Percentiles rank a stretch among this genome's conserved stretches.
Conservation (phyloP, 1,284 basidiomycete genomes). For the Rhodotorula sp. region DNA sequence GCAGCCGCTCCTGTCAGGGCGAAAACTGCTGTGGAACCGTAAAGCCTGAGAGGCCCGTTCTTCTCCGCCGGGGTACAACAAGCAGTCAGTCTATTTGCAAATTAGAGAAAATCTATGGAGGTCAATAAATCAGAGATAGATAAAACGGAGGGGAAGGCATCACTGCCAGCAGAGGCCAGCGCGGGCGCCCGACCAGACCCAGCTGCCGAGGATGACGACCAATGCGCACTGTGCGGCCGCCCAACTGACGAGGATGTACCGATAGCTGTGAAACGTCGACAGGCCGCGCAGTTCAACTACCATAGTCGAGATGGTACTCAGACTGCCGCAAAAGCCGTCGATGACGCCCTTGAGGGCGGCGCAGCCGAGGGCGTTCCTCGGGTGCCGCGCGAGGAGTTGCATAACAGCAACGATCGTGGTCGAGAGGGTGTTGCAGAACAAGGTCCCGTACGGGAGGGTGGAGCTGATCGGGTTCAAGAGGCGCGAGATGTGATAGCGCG, state of each 20-base stretch:
- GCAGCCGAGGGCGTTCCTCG: conserved; percentile 54
- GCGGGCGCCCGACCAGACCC: conserved; percentile 58
- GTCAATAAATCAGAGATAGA: not conserved
- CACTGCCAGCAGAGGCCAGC: conserved; percentile 12
- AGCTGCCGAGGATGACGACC: conserved; percentile 71
- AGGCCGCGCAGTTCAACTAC: conserved; percentile 72
- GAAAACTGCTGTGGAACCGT: no score
- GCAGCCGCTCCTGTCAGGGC: no score
- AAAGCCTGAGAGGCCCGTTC: no score
- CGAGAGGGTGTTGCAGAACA: conserved; percentile 77
- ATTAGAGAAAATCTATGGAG: not conserved
- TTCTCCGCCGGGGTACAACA: no score
- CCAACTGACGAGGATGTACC: conserved; percentile 71
- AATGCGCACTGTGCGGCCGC: conserved; percentile 67
- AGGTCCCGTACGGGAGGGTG: conserved; percentile 79
- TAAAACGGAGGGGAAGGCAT: not conserved
- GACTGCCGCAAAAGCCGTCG: conserved; percentile 92
- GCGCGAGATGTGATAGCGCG: conserved; percentile 75
- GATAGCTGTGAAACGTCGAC: conserved; percentile 57
- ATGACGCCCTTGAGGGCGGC: conserved; percentile 71
- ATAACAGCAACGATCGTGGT: conserved; percentile 71
- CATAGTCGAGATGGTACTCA: conserved; percentile 93
- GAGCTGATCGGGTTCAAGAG: conserved; percentile 63
- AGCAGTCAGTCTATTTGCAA: not conserved
- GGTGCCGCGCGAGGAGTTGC: conserved; percentile 61